Percentiles rank a stretch among this genome's conserved stretches.
phyloP scores from a whole-genome alignment of 176 grass and related monocot species.

The Thalia dealbata region DNA sequence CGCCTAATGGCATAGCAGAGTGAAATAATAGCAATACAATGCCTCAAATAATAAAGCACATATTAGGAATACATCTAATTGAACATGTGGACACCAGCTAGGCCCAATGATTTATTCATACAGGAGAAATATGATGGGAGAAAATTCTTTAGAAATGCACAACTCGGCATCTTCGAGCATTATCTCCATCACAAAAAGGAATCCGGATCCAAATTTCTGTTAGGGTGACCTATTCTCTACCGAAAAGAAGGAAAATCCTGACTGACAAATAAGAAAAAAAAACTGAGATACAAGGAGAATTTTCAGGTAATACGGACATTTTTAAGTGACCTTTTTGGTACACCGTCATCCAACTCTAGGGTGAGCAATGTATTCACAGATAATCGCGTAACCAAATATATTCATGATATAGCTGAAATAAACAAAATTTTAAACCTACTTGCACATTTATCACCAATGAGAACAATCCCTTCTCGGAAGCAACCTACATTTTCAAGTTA shows the following conservation, averaged over 20 bases:
- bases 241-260: not conserved
- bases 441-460: conserved; percentile 88
- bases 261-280: not conserved
- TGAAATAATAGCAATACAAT: not conserved
- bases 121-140: not conserved
- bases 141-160: not conserved
- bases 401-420: not conserved
- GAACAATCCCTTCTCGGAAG: conserved; percentile 83
- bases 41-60: not conserved
- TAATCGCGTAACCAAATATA: not conserved
- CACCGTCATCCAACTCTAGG: not conserved
- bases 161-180: not conserved
- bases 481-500: conserved; percentile 55
- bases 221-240: not conserved
- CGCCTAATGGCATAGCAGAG: not conserved
- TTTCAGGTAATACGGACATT: not conserved
- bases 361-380: not conserved
- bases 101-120: not conserved
- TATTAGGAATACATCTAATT: too few relatives aligned
- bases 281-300: not conserved
- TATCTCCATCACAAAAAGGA: not conserved
- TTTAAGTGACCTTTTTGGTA: not conserved
- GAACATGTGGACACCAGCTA: not conserved
- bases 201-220: not conserved
- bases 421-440: conserved; percentile 45